Evolutionary conservation across 176 grass and related monocot genomes (phyloP).

Genomic region (Triticum timopheevii): DNA sequence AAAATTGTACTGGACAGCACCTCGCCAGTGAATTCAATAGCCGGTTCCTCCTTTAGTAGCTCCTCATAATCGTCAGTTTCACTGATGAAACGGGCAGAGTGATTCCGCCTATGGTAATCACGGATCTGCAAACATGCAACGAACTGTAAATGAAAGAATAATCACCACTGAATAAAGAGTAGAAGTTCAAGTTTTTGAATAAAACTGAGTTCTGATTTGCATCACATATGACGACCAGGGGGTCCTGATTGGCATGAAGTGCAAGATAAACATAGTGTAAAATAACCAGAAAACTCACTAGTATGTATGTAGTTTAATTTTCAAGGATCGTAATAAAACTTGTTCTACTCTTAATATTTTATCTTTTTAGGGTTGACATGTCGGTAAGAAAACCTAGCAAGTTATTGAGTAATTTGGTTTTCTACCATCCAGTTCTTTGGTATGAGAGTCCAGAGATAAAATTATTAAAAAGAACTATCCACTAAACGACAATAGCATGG

Average conservation of each 20-base stretch:
- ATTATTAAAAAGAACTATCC: background rate
- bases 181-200: background rate
- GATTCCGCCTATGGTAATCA: conserved; percentile 85
- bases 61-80: conserved; percentile 73
- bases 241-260: background rate
- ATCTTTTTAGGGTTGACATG: background rate
- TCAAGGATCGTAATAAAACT: too few relatives aligned
- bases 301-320: background rate
- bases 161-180: background rate
- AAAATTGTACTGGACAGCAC: conserved; percentile 40
- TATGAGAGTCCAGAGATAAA: background rate
- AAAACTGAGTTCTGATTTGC: conserved; percentile 20
- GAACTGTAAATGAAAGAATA: conserved; percentile 15
- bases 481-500: background rate
- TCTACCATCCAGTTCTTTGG: background rate
- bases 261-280: background rate
- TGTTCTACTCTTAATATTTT: too few relatives aligned
- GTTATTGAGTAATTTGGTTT: background rate
- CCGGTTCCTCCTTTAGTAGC: conserved; percentile 82
- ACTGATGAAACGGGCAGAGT: conserved; percentile 69
- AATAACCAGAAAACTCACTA: background rate
- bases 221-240: background rate
- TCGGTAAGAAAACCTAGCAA: background rate
- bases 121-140: conserved; percentile 64
- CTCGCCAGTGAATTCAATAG: conserved; percentile 93